Base-by-base conservation (phyloP, 2,329 filamentous ascomycete species). In the Mycosphaerelloides madeirae region DNA sequence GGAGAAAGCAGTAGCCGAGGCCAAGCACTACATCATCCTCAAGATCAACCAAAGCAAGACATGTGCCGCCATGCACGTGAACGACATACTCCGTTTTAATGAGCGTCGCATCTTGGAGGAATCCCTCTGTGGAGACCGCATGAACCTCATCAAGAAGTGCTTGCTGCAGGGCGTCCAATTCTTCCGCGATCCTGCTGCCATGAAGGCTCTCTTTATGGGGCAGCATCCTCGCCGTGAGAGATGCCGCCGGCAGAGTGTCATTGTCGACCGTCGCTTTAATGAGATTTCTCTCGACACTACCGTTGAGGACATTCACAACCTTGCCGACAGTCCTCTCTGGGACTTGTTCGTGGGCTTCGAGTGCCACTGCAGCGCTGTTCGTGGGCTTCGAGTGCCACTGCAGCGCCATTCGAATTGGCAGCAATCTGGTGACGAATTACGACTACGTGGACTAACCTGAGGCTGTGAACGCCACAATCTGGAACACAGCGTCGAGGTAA, bases 301-400 rank as follows among this genome's bases (percentile, higher is more conserved):
- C 9, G 20, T 32, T 11, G 19, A 12, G 4, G 42, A 48, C 8
- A 20, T 53, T 3, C 34, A 42, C 5, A 20, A 20, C 1, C 36
- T 53, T 6, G 25, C 45, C 2, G 50, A 53, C 5, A n/a, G 15
- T 1, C n/a, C 13, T 6, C 36, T 38, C 13, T 50, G 44, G 48
- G 50, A 48, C 18, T 15, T 53, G 6, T 46, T 48, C 32, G 32
- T 53, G 6, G 41, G 31, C 2, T 48, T 53, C 12, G 11, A n/a
- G 16, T 53, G 50, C 36, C 6, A 15, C 14, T 44, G 42, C 16
- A n/a, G 25, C 15, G 15, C 13, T n/a, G 15, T 16, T n/a, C 28
- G 28, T 19, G 22, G 22, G 22, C 22, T 9, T 53, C 12, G 11
- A n/a, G 16, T 53, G 50, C 36, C 6, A 15, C 14, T 44, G 42